phyloP scores from a whole-genome alignment of 2,329 filamentous ascomycete species.

The Phaeosphaeria sp. region DNA sequence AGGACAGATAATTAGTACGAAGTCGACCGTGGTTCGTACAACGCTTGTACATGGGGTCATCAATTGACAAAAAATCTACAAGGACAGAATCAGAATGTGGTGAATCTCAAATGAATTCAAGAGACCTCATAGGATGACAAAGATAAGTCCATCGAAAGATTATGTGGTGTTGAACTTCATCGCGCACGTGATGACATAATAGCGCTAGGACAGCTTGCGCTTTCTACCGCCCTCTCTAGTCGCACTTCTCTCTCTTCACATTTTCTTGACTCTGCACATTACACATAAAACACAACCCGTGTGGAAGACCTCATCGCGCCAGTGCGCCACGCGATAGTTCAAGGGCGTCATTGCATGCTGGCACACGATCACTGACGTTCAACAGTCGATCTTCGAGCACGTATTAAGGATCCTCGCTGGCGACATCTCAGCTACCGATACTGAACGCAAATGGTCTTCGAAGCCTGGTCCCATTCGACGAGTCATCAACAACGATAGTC shows the following conservation, averaged over 20 bases:
- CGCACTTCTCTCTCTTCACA: background rate
- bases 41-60: too few species aligned
- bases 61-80: too few species aligned
- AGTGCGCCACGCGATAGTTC: background rate
- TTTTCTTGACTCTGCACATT: background rate
- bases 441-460: background rate
- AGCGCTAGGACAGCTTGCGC: background rate
- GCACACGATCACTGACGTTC: background rate
- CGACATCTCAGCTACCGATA: background rate
- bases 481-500: background rate
- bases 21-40: too few species aligned
- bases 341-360: background rate
- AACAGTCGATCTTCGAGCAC: background rate
- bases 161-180: too few species aligned
- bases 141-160: too few species aligned
- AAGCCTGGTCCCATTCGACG: background rate
- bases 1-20: too few species aligned
- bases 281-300: too few species aligned
- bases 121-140: conserved; percentile 11
- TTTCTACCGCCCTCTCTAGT: too few species aligned
- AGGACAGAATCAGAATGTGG: too few species aligned
- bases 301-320: background rate
- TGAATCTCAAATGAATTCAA: too few species aligned
- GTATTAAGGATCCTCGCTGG: background rate
- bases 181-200: background rate